Base-by-base conservation (phyloP, 2,329 filamentous ascomycete species). In the Sclerotinia trifoliorum region DNA sequence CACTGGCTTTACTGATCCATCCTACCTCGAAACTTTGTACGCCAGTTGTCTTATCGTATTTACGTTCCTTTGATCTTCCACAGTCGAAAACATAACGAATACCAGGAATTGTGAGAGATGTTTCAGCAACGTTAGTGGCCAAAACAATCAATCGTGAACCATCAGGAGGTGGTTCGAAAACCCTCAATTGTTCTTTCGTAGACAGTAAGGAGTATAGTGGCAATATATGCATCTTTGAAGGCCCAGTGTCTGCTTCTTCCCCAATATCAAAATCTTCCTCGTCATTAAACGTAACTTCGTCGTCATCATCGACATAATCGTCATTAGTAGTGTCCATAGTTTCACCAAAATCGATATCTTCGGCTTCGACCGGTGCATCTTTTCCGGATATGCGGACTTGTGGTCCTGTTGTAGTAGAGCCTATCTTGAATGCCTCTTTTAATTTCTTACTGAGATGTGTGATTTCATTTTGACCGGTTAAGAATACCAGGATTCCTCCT, bases 1-100 rank as follows among this genome's bases (percentile, higher is more conserved):
- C 94, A 78, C 93, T 96, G 39, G 95, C 95, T 81, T 99, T 98
- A 81, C 94, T 97, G 77, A 98, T 96, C 93, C 94, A 99, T 52
- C 91, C 90, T 65, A 99, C 87, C 74, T 97, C 91, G 77, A 97
- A 99, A 76, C 91, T 97, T 78, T 99, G 95, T 0, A 99, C 94
- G 4, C 94, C 94, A 11, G 91, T 97, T 15, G 87, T 81, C n/a
- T 87, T 85, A 77, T 98, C 92, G 75, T 95, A 98, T 68, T 90
- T 91, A 71, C 94, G 90, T 78, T 97, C 94, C 79, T 99, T 99
- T 48, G 92, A 90, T 62, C 96, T 86, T 46, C 95, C 95, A 72
- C 92, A 94, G 78, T 98, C 94, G 71, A 99, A 97, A 11, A 99
- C 95, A 76, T 97, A 99, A 70, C 92, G 88, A 70, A 96, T 94